A percentile compares a stretch with the other conserved stretches of the same genome.
Conservation (phyloP, 768 basidiomycete species). For the Tephrocybe sp. region DNA sequence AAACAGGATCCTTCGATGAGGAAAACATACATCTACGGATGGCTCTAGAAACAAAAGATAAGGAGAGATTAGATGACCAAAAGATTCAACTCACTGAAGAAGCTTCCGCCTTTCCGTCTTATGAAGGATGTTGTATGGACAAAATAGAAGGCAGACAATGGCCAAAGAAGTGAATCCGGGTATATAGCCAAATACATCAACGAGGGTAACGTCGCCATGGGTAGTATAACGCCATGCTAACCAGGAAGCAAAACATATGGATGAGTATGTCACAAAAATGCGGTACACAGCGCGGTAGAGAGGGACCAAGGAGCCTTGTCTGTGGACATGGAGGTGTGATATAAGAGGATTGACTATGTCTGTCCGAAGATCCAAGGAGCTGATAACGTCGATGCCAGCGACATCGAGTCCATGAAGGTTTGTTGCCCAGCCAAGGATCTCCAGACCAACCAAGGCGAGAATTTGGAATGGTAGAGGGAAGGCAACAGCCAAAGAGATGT, state of each 20-base stretch:
- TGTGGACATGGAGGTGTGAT: conserved; percentile 25
- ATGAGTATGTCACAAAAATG: conserved; percentile 59
- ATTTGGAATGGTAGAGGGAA: conserved; percentile 95
- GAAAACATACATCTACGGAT: conserved; percentile 75
- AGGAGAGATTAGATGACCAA: conserved; percentile 5
- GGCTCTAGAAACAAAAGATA: conserved; percentile 45
- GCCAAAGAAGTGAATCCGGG: conserved; percentile 67
- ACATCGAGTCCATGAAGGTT: conserved; percentile 85
- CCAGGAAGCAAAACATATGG: conserved; percentile 71
- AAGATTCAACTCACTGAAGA: conserved; percentile 58
- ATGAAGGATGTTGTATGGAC: conserved; percentile 66
- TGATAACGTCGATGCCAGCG: conserved; percentile 71
- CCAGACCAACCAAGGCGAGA: conserved; percentile 73
- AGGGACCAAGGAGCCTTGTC: conserved; percentile 35
- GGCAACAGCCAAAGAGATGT: conserved; percentile 48
- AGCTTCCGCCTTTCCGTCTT: conserved; percentile 78
- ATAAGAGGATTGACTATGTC: conserved; percentile 28
- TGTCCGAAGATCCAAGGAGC: conserved; percentile 65
- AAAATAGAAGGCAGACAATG: conserved; percentile 56
- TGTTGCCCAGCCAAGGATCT: conserved; percentile 88
- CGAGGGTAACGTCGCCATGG: conserved; percentile 52
- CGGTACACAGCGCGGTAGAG: conserved; percentile 68
- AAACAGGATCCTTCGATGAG: conserved; percentile 57
- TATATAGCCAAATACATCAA: conserved; percentile 77
- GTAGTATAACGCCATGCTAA: conserved; percentile 61